Conservation (phyloP, 345 rosid genomes). For the Citrus cavaleriei region DNA sequence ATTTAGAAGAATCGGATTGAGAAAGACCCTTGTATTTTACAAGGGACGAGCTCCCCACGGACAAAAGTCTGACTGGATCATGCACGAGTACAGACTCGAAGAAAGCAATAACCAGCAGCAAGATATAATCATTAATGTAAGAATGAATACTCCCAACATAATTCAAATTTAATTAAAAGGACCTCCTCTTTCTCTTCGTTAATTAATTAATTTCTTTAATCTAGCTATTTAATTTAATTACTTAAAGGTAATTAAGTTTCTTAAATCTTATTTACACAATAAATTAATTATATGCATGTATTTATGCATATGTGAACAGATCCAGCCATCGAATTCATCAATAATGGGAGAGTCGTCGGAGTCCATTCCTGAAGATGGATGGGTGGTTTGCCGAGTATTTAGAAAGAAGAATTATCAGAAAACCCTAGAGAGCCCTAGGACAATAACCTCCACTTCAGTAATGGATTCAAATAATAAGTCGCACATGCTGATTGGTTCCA, state of each 20-base stretch:
- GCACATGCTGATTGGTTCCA: constrained; percentile 26
- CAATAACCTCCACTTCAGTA: constrained; percentile 26
- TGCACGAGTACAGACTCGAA: constrained; percentile 98
- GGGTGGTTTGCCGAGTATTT: constrained; percentile 96
- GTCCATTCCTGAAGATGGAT: constrained; percentile 68
- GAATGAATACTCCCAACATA: constrained; percentile 1
- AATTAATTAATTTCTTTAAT: too few species aligned
- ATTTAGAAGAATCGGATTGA: constrained; percentile 67
- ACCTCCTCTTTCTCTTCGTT: too few species aligned
- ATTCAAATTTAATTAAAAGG: too few species aligned
- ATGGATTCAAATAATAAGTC: constrained; percentile 39
- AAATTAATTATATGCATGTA: too few species aligned
- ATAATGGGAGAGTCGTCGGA: constrained; percentile 35
- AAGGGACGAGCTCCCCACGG: constrained; percentile 97
- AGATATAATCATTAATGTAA: constrained; percentile 34
- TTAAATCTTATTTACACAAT: too few species aligned
- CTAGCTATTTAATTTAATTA: too few species aligned
- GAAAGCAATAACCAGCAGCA: constrained; percentile 29
- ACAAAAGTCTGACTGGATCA: constrained; percentile 96
- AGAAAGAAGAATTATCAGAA: constrained; percentile 90
- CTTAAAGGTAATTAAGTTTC: too few species aligned
- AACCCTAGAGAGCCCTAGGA: constrained; percentile 67
- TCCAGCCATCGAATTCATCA: constrained; percentile 28
- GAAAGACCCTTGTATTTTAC: constrained; percentile 93
- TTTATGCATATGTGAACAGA: not conserved